These are phyloP conservation scores for Aureobasidium subglaciale DNA, from an alignment of 2,329 filamentous ascomycete species.

Conservation along the genomic window DNA sequence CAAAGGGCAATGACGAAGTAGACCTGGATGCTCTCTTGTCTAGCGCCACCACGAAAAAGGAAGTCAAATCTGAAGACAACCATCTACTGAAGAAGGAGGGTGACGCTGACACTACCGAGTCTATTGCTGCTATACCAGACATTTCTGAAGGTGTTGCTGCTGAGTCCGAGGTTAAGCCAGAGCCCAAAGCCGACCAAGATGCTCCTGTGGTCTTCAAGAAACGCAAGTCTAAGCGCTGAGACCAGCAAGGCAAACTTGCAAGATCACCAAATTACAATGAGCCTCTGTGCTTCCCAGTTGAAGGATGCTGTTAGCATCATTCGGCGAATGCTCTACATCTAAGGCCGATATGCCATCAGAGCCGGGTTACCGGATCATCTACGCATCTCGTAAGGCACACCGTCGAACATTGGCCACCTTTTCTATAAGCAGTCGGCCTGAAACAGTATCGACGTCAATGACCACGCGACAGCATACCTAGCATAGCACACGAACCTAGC, in stretches of 20 bases:
- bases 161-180: slow-evolving; percentile 8
- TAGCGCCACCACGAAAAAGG: slow-evolving; percentile 25
- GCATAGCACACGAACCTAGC: not conserved
- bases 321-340: not conserved
- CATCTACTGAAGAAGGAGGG: slow-evolving; percentile 27
- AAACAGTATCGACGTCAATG: not conserved
- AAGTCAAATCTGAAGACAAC: slow-evolving; percentile 27
- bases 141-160: not conserved
- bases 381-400: not conserved
- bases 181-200: slow-evolving; percentile 19
- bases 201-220: slow-evolving; percentile 70
- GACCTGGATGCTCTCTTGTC: slow-evolving; percentile 57
- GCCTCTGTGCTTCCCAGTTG: not conserved
- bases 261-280: not conserved
- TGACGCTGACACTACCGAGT: slow-evolving; percentile 25
- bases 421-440: not conserved
- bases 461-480: not conserved
- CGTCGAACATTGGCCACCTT: not conserved
- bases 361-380: not conserved
- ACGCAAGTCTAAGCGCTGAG: slow-evolving; percentile 48
- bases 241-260: not conserved
- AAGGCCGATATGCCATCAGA: not conserved
- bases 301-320: too few relatives aligned
- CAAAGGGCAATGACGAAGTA: slow-evolving; percentile 38
- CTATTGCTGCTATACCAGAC: slow-evolving; percentile 22